Evolutionary conservation across 2,329 filamentous ascomycete species (phyloP).

Genomic region (Penicillium brevicompactum): DNA sequence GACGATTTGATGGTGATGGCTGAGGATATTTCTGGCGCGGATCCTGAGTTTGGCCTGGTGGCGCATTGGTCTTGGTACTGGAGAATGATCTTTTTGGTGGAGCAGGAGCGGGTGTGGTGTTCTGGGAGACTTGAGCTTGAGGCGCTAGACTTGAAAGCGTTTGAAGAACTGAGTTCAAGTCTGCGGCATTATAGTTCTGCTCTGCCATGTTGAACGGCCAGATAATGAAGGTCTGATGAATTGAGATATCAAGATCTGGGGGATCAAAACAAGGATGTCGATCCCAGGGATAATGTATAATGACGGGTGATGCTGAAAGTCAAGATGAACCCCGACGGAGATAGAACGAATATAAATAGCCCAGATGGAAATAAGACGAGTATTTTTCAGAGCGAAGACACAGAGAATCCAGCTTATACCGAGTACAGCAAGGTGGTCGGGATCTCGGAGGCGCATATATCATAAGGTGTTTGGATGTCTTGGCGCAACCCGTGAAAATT

Average conservation of each 20-base stretch:
- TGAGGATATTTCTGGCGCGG: conserved; percentile 3
- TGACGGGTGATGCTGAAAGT: too few species aligned
- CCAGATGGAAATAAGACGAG: too few species aligned
- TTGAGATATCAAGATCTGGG: neutral
- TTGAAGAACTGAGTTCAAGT: conserved; percentile 45
- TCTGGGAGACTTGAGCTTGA: conserved; percentile 7
- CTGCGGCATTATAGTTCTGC: conserved; percentile 33
- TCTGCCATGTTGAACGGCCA: conserved; percentile 15
- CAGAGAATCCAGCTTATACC: neutral
- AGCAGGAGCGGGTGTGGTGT: conserved; percentile 3
- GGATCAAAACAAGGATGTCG: neutral
- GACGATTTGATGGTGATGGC: conserved; percentile 6
- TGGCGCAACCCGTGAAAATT: conserved; percentile 32
- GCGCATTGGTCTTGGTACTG: neutral
- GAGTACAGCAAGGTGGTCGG: neutral
- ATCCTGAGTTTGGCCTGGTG: neutral
- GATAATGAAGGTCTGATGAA: neutral
- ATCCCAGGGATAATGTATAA: neutral
- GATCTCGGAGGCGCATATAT: neutral
- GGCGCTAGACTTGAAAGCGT: conserved; percentile 42
- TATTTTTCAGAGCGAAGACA: too few species aligned
- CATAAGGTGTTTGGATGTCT: conserved; percentile 23
- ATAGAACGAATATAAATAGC: too few species aligned
- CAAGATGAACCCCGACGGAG: too few species aligned
- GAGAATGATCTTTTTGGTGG: conserved; percentile 2